phyloP scores from a whole-genome alignment of 768 basidiomycete species.

The Saitozyma podzolica region DNA sequence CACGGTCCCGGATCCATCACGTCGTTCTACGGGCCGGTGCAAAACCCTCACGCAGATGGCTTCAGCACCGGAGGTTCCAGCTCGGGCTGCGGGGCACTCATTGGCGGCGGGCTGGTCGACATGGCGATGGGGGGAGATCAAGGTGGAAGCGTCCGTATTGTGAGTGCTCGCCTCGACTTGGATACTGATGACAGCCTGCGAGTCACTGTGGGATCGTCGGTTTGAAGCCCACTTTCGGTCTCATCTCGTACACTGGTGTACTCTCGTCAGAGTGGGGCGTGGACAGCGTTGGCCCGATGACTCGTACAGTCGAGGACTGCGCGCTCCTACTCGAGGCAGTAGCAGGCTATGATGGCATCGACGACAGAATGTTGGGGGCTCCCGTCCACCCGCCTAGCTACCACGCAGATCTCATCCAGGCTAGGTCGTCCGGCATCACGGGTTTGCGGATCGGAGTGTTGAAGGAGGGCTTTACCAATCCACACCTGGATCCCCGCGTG shows the following conservation, averaged over 20 bases:
- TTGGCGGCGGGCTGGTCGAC: conserved; percentile 55
- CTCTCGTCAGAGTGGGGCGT: conserved; percentile 20
- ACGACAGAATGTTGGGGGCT: conserved; percentile 54
- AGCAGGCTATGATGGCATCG: conserved; percentile 57
- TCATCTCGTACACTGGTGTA: conserved; percentile 59
- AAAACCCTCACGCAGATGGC: conserved; percentile 55
- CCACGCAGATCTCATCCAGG: conserved; percentile 44
- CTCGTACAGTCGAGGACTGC: conserved; percentile 53
- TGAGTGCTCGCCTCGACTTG: too few species aligned
- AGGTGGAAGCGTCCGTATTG: conserved; percentile 56
- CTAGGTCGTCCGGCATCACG: conserved; percentile 24
- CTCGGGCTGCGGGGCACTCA: conserved; percentile 56
- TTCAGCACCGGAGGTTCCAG: conserved; percentile 57
- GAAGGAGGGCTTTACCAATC: conserved; percentile 54
- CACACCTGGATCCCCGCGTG: conserved; percentile 54
- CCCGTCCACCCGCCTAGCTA: conserved; percentile 52
- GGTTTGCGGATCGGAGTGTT: conserved; percentile 56
- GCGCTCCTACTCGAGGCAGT: conserved; percentile 56
- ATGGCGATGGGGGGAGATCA: conserved; percentile 59
- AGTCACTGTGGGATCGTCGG: conserved; percentile 56
- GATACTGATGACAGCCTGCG: conserved; percentile 33
- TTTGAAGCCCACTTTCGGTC: conserved; percentile 55
- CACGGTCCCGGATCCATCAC: conserved; percentile 22
- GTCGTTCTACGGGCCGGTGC: conserved; percentile 45
- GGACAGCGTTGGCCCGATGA: conserved; percentile 47